Percentiles rank a stretch among this genome's conserved stretches.
These are phyloP conservation scores for Gossypium mustelinum DNA, from an alignment of 345 rosid species.

Conservation along the genomic window DNA sequence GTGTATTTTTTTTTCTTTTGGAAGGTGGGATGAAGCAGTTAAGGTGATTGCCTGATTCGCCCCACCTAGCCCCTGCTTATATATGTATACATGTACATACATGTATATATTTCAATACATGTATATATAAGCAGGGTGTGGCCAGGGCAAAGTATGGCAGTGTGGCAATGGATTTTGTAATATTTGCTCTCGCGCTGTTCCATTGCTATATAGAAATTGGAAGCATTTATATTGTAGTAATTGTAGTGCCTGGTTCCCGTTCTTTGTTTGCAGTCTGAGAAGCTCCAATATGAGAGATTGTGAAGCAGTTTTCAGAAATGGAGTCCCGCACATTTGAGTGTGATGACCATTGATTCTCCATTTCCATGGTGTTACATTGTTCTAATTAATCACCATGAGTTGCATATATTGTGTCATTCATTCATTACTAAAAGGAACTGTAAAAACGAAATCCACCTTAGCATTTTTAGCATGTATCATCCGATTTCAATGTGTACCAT, in stretches of 20 bases:
- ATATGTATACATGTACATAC: too few relatives aligned
- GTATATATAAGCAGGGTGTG: not conserved
- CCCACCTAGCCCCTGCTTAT: too few relatives aligned
- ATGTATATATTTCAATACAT: too few relatives aligned
- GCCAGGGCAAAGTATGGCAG: not conserved
- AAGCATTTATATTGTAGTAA: not conserved
- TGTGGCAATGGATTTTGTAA: not conserved
- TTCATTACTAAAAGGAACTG: not conserved
- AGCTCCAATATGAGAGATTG: constrained; percentile 38
- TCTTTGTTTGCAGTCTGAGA: constrained; percentile 61
- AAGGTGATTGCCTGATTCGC: too few relatives aligned
- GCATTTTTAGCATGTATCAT: not conserved
- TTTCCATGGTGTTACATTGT: not conserved
- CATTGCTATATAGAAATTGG: not conserved
- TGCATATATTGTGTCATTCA: constrained; percentile 19
- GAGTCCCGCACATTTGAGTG: constrained; percentile 5
- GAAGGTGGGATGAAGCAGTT: too few relatives aligned
- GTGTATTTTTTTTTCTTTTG: too few relatives aligned
- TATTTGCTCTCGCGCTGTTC: not conserved
- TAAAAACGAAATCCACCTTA: not conserved
- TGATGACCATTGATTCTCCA: not conserved
- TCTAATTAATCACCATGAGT: not conserved
- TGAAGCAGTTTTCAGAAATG: not conserved
- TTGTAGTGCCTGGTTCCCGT: not conserved
- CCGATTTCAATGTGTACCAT: too few relatives aligned